These are phyloP conservation scores for Coriolopsis trogii DNA, from an alignment of 1,284 basidiomycete species.

Conservation along the genomic window DNA sequence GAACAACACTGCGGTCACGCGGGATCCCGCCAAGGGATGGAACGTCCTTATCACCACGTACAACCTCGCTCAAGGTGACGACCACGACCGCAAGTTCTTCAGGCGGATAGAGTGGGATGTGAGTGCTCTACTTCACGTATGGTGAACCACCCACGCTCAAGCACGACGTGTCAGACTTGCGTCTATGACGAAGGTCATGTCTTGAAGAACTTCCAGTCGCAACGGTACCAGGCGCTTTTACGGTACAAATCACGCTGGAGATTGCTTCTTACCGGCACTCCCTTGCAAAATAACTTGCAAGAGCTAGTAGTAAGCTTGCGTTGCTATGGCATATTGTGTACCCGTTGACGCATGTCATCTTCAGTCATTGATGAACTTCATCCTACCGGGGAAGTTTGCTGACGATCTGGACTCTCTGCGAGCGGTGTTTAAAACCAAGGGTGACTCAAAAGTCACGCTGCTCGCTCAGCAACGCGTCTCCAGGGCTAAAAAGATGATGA, in stretches of 20 bases:
- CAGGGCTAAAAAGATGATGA: constrained; percentile 98
- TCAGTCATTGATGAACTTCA: constrained; percentile 99
- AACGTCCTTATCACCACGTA: constrained; percentile 98
- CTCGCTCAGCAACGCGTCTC: constrained; percentile 91
- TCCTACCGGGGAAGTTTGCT: constrained; percentile 89
- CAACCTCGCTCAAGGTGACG: constrained; percentile 88
- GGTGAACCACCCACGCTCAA: background rate
- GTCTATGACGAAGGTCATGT: constrained; percentile 97
- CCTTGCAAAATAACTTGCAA: constrained; percentile 90
- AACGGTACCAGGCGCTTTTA: constrained; percentile 90
- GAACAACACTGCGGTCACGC: constrained; percentile 38
- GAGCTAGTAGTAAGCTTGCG: constrained; percentile 84
- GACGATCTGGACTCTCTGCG: constrained; percentile 78
- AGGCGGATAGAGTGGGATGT: constrained; percentile 91
- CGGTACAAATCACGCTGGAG: constrained; percentile 89
- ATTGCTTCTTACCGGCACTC: constrained; percentile 93
- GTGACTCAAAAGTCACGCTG: constrained; percentile 83
- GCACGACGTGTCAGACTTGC: constrained; percentile 60
- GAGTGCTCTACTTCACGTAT: constrained; percentile 35
- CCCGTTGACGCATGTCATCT: constrained; percentile 12
- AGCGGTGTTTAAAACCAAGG: constrained; percentile 96
- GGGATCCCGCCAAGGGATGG: constrained; percentile 66
- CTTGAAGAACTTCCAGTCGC: constrained; percentile 96
- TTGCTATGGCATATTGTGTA: background rate
- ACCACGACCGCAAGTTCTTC: constrained; percentile 91